phyloP scores from a whole-genome alignment of 2,329 filamentous ascomycete species.

The Colletotrichum musicola region DNA sequence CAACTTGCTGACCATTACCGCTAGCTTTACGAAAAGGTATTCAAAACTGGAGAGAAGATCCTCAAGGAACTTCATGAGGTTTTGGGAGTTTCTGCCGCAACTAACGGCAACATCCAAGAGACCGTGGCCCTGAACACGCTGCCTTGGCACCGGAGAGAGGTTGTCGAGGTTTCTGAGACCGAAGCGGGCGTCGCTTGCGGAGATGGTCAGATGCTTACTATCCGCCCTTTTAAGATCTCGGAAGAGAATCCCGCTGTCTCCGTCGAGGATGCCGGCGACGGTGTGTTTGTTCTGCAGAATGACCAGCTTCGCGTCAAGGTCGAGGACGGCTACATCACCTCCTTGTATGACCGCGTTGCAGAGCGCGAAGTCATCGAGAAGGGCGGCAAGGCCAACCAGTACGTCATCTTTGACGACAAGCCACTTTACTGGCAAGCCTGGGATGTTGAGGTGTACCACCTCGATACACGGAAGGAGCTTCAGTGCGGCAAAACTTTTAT shows the following conservation, averaged over 20 bases:
- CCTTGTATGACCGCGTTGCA: slow-evolving; percentile 80
- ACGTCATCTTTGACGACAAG: slow-evolving; percentile 97
- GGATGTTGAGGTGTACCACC: slow-evolving; percentile 97
- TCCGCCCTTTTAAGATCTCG: slow-evolving; percentile 63
- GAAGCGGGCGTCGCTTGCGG: slow-evolving; percentile 69
- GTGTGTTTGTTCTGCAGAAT: slow-evolving; percentile 84
- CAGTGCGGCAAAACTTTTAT: slow-evolving; percentile 76
- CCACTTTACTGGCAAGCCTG: slow-evolving; percentile 97
- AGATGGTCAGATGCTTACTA: slow-evolving; percentile 63
- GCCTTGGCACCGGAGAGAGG: slow-evolving; percentile 83
- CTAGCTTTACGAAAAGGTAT: slow-evolving; percentile 84
- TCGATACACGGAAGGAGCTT: slow-evolving; percentile 86
- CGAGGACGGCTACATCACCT: slow-evolving; percentile 82
- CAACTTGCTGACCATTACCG: slow-evolving; percentile 42
- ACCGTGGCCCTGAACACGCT: slow-evolving; percentile 84
- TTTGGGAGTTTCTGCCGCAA: slow-evolving; percentile 70
- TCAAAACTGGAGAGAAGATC: slow-evolving; percentile 79
- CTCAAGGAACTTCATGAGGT: slow-evolving; percentile 76
- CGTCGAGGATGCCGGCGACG: slow-evolving; percentile 63
- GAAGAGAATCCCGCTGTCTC: slow-evolving; percentile 63
- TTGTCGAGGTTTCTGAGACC: slow-evolving; percentile 73
- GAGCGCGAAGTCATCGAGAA: slow-evolving; percentile 83
- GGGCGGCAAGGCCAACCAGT: slow-evolving; percentile 85
- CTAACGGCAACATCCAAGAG: slow-evolving; percentile 56
- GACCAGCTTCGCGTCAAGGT: slow-evolving; percentile 80